These are phyloP conservation scores for Heteromeles arbutifolia DNA, from an alignment of 306 rosid genomes.

Conservation along the genomic window DNA sequence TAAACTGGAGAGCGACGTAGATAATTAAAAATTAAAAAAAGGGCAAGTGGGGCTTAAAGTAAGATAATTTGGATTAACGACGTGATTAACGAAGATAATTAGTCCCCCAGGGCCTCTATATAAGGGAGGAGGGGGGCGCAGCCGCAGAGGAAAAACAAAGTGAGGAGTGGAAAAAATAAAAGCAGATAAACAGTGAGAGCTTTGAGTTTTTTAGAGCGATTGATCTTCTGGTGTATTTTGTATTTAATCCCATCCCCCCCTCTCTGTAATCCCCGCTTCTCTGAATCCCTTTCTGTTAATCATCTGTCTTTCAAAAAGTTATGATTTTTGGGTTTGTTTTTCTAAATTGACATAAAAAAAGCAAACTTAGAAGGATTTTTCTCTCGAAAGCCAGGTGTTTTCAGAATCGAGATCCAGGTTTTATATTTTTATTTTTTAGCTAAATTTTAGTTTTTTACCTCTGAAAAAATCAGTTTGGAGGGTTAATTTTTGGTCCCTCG, in stretches of 20 bases:
- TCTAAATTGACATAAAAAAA: slow-evolving; percentile 15
- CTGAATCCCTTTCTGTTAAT: slow-evolving; percentile 99
- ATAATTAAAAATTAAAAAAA: not conserved
- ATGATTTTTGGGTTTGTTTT: slow-evolving; percentile 86
- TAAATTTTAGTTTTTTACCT: not conserved
- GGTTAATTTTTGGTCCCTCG: slow-evolving; percentile 74
- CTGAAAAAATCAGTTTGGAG: slow-evolving; percentile 30
- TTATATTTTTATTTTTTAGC: not conserved
- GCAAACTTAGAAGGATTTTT: slow-evolving; percentile 60
- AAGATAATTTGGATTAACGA: slow-evolving; percentile 22
- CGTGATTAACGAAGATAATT: slow-evolving; percentile 9
- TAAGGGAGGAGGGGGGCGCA: not conserved
- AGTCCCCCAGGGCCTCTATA: slow-evolving; percentile 25
- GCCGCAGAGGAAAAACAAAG: slow-evolving; percentile 22
- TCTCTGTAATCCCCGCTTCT: slow-evolving; percentile 82
- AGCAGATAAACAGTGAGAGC: not conserved
- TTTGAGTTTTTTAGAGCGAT: not conserved
- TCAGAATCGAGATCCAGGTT: slow-evolving; percentile 97
- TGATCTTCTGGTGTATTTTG: not conserved
- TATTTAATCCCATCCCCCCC: slow-evolving; percentile 10
- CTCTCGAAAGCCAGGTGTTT: slow-evolving; percentile 86
- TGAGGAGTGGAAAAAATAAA: slow-evolving; percentile 47
- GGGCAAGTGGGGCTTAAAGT: slow-evolving; percentile 14
- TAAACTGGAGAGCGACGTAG: not conserved
- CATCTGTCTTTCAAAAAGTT: slow-evolving; percentile 80